Base-by-base conservation (phyloP, 306 rosid genomes). In the Crotalaria pallida region DNA sequence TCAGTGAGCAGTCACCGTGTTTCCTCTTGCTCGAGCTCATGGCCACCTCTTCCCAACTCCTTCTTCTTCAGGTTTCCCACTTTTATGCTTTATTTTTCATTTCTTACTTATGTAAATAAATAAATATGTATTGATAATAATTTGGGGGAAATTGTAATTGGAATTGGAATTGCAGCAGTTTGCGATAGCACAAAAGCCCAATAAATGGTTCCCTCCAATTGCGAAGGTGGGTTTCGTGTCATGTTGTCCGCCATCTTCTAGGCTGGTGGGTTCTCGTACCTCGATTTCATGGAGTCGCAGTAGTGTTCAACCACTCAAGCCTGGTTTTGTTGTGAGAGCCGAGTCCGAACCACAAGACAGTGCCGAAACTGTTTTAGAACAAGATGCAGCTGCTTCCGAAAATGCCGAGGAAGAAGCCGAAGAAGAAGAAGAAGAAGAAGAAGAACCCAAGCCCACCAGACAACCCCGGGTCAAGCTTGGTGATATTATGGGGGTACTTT, bases 401-500 rank as follows among this genome's bases (percentile, higher is more conserved):
- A 59, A 15, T 3, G 76, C 13, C 2, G 92, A 80, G 10, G 78
- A 78, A 71, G 80, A 71, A 66, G 17, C 80, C 0, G 88, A 84
- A 70, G 68, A 45, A 1, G 85, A 69, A 24, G 65, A 55, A 2
- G 84, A 51, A 49, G 38, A 55, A 2, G 79, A 79, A 38, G 63
- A 51, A 33, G 88, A 76, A 63, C 45, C 77, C 18, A 87, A 84
- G 73, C 83, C 79, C 4, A 84, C 81, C 3, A 80, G 89, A 72
- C 88, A 89, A 75, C 82, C 89, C 53, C 84, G 97, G 29, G 87
- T 87, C 44, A 94, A 89, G 81, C 99, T 94, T 10, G 97, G 99
- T n/a, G 97, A 94, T 48, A 61, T 94, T 17, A 91, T 94, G 95
- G 97, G 97, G 99, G 99, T 94, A 85, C 72, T 18, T 67, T 60